Evolutionary conservation across 768 basidiomycete species (phyloP), one percentile per base, ranked within the genome.

Genomic region (Naematelia aurantialba): DNA sequence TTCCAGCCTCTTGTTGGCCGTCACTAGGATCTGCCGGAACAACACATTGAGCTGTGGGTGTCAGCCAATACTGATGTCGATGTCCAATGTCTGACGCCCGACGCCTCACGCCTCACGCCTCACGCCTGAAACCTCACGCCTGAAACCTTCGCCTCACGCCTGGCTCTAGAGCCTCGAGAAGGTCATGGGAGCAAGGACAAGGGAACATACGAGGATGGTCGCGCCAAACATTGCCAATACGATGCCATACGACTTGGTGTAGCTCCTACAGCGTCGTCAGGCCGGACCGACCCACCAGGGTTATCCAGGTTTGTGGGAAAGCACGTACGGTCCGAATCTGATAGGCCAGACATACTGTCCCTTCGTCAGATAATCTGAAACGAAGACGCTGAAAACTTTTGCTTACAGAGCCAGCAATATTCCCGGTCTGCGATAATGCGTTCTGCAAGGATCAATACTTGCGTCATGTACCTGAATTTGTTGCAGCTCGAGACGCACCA

Each of bases 351-450:
- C 59, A 50, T 67, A 62, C 65, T 61, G 57, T 13, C 24, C n/a
- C n/a, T n/a, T n/a, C n/a, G n/a, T n/a, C n/a, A n/a, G n/a, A n/a
- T n/a, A n/a, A n/a, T n/a, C n/a, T n/a, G n/a, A n/a, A n/a, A n/a
- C n/a, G n/a, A n/a, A n/a, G n/a, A n/a, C n/a, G n/a, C n/a, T n/a
- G n/a, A n/a, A n/a, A n/a, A n/a, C n/a, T n/a, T n/a, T n/a, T n/a
- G n/a, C 45, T 47, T 48, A n/a, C 25, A 19, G 46, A 44, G 25
- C 55, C 55, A 56, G 62, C 65, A 22, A 66, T 66, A 26, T 66
- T 66, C 45, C 65, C 65, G 5, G 59, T 59, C 55, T 66, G 65
- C 27, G 65, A 66, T 1, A 67, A 34, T 24, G 66, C 66, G 42
- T 63, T 63, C 62, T 66, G 27, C 8, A 48, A 24, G 21, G 11